Evolutionary conservation across 495 filamentous ascomycete species (phyloP).

Genomic region (Trichoderma virens): DNA sequence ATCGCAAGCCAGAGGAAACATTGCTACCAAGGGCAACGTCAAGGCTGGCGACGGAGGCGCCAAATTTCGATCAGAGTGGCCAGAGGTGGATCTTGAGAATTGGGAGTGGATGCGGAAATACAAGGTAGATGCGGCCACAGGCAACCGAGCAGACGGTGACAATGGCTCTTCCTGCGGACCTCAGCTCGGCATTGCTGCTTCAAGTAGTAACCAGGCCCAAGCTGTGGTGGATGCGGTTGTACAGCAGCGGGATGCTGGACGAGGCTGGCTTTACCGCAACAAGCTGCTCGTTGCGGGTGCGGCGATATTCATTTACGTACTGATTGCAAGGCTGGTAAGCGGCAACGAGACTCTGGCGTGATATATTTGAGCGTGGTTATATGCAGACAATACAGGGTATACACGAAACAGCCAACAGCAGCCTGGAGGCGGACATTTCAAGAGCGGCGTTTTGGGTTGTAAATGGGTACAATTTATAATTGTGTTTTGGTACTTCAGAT

Average conservation of each 20-base stretch:
- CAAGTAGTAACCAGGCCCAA: slow-evolving; percentile 61
- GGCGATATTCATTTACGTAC: slow-evolving; percentile 67
- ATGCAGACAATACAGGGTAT: neutral
- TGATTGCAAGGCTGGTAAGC: slow-evolving; percentile 65
- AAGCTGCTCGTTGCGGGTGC: slow-evolving; percentile 62
- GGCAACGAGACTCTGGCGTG: slow-evolving; percentile 19
- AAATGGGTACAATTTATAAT: neutral
- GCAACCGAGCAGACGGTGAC: slow-evolving; percentile 45
- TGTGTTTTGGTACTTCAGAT: neutral
- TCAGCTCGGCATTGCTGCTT: slow-evolving; percentile 54
- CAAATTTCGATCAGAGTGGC: slow-evolving; percentile 85
- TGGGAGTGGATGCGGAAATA: slow-evolving; percentile 87
- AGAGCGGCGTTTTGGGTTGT: neutral
- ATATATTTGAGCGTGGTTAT: neutral
- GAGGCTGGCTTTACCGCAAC: slow-evolving; percentile 71
- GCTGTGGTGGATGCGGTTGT: slow-evolving; percentile 68
- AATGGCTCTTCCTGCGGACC: slow-evolving; percentile 51
- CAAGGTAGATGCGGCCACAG: slow-evolving; percentile 71
- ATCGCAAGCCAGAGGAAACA: slow-evolving; percentile 45
- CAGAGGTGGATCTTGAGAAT: slow-evolving; percentile 83
- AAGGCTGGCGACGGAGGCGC: slow-evolving; percentile 82
- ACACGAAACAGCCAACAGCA: neutral
- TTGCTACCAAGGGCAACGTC: slow-evolving; percentile 41
- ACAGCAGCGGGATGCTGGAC: slow-evolving; percentile 68
- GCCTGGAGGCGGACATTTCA: neutral